These are phyloP conservation scores for Austroboletus olivaceoglutinosus DNA, from an alignment of 1,284 basidiomycete species.

Conservation along the genomic window DNA sequence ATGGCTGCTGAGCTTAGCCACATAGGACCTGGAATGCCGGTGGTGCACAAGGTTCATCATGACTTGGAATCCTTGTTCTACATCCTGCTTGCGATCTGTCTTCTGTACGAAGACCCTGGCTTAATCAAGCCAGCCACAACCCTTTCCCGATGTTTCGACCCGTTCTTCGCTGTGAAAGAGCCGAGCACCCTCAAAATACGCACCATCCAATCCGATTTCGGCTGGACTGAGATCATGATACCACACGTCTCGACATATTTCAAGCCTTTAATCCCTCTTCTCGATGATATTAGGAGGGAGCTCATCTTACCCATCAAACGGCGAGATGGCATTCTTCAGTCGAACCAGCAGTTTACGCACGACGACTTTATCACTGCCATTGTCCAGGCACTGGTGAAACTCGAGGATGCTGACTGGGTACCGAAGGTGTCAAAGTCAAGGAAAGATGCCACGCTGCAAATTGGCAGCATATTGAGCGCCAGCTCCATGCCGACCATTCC, in stretches of 20 bases:
- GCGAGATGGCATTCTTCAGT: too few relatives aligned
- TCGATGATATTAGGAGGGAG: neutral
- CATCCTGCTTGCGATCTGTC: slow-evolving; percentile 5
- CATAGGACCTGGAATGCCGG: neutral
- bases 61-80: slow-evolving; percentile 14
- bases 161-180: neutral
- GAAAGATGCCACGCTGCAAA: neutral
- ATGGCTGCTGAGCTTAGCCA: slow-evolving; percentile 10
- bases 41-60: neutral
- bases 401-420: neutral
- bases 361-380: neutral
- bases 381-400: neutral
- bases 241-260: neutral
- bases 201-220: neutral
- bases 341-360: neutral
- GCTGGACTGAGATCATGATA: neutral
- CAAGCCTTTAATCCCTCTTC: neutral
- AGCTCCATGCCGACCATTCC: neutral
- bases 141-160: slow-evolving; percentile 4
- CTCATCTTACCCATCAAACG: neutral
- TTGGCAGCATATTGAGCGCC: neutral
- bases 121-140: neutral
- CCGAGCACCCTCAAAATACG: neutral
- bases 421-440: neutral
- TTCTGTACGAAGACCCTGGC: slow-evolving; percentile 5